Percentiles rank a stretch among this genome's conserved stretches.
Evolutionary conservation across 2,329 filamentous ascomycete species (phyloP).

Genomic region (Trichoderma sp.): DNA sequence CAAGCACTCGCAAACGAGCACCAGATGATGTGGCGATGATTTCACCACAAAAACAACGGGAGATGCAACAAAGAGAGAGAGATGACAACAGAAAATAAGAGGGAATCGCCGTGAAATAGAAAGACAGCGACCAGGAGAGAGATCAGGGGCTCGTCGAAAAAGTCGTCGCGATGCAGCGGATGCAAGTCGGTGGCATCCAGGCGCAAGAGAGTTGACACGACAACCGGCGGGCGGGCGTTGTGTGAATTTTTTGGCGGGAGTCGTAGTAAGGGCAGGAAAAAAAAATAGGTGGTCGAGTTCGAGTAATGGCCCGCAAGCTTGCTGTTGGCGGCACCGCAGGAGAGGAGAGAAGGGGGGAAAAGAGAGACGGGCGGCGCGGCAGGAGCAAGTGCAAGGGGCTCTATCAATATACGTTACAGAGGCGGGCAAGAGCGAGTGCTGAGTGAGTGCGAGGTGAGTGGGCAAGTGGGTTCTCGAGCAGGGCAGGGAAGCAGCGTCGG

Average conservation of each 20-base stretch:
- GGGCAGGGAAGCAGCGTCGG: neutral
- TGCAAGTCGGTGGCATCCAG: conserved; percentile 20
- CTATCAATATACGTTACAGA: neutral
- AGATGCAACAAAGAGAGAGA: neutral
- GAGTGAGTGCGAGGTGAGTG: no score
- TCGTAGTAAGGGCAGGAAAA: no score
- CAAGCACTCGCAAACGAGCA: conserved; percentile 12
- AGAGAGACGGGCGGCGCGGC: conserved; percentile 25
- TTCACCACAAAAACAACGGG: conserved; percentile 10
- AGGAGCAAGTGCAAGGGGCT: conserved; percentile 4
- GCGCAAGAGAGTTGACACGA: conserved; percentile 26
- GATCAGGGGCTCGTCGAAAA: conserved; percentile 2
- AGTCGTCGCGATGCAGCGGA: conserved; percentile 21
- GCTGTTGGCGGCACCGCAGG: conserved; percentile 21
- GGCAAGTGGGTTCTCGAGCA: no score
- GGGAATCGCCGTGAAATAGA: neutral
- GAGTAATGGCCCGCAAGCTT: conserved; percentile 21
- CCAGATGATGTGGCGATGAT: neutral
- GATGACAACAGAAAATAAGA: neutral
- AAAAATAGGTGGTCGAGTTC: neutral
- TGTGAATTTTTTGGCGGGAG: no score
- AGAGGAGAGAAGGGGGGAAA: conserved; percentile 21
- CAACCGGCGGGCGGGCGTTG: conserved; percentile 7
- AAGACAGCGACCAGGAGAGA: neutral
- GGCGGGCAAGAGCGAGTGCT: neutral